Conservation (phyloP, 2,329 filamentous ascomycete species). For the Trichoderma pleuroti region DNA sequence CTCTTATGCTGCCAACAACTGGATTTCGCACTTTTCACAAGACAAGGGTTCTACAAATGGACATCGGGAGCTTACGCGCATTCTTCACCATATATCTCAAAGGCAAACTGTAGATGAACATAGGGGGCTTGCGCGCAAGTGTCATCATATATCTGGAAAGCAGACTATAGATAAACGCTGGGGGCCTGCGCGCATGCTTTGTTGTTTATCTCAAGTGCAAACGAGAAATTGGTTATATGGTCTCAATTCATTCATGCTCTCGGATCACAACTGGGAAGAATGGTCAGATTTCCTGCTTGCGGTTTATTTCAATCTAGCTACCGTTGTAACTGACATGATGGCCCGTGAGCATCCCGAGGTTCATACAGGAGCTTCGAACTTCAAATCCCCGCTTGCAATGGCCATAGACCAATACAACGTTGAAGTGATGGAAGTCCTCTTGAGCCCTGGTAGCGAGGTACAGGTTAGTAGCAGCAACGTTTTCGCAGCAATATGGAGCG, state of each 20-base stretch:
- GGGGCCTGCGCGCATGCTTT: background rate
- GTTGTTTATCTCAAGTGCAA: background rate
- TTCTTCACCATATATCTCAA: background rate
- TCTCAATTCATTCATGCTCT: background rate
- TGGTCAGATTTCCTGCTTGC: slow-evolving; percentile 19
- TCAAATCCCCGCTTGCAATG: background rate
- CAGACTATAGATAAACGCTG: background rate
- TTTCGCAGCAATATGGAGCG: background rate
- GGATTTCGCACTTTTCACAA: background rate
- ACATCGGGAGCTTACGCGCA: background rate
- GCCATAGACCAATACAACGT: background rate
- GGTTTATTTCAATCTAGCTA: slow-evolving; percentile 16
- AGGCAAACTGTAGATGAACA: no score
- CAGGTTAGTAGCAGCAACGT: fast-evolving
- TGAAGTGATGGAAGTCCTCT: background rate
- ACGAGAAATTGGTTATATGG: background rate
- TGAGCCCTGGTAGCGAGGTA: background rate
- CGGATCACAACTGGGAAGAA: background rate
- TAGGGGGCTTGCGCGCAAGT: no score
- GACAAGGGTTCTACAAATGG: background rate
- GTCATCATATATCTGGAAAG: no score
- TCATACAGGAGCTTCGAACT: background rate
- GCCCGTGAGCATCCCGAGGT: background rate
- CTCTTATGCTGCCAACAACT: background rate
- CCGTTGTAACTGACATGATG: background rate